phyloP scores from a whole-genome alignment of 345 rosid species.

The Linum trigynum region DNA sequence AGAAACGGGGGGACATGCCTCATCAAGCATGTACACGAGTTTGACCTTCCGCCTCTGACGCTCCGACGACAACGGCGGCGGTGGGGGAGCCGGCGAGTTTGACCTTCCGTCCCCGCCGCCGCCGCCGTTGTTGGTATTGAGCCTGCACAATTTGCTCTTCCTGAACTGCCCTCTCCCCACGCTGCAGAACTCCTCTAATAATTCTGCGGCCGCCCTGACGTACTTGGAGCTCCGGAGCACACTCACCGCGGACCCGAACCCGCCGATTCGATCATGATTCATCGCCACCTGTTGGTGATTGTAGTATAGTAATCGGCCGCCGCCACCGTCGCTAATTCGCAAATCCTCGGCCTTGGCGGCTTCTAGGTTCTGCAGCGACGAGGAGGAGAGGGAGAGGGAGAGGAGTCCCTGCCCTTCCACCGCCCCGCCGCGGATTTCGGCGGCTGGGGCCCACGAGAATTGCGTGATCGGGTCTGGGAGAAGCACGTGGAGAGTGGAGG shows the following conservation, averaged over 20 bases:
- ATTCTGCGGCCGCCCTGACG: constrained; percentile 65
- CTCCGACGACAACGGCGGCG: constrained; percentile 58
- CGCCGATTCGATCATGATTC: constrained; percentile 34
- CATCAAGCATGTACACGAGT: constrained; percentile 91
- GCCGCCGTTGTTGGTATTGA: constrained; percentile 38
- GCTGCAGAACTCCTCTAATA: constrained; percentile 88
- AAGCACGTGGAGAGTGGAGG: constrained; percentile 83
- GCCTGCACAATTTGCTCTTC: constrained; percentile 44
- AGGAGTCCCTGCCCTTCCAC: constrained; percentile 86
- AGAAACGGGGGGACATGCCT: constrained; percentile 55
- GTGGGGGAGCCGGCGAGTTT: constrained; percentile 17
- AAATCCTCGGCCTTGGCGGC: constrained; percentile 83
- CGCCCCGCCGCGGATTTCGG: constrained; percentile 38
- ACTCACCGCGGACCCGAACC: constrained; percentile 49
- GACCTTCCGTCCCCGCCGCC: constrained; percentile 27
- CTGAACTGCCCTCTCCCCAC: constrained; percentile 77
- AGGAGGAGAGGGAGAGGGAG: constrained; percentile 69
- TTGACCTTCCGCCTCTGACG: constrained; percentile 95
- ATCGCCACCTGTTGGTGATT: constrained; percentile 31
- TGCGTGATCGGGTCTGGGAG: constrained; percentile 60
- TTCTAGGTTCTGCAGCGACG: constrained; percentile 68
- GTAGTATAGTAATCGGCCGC: constrained; percentile 30
- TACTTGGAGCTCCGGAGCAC: constrained; percentile 71
- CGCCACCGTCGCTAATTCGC: constrained; percentile 46
- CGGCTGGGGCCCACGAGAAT: constrained; percentile 52